Evolutionary conservation across 495 filamentous ascomycete species (phyloP), one percentile per base, ranked within the genome.

Genomic region (Aspergillus sclerotiicarbonarius): DNA sequence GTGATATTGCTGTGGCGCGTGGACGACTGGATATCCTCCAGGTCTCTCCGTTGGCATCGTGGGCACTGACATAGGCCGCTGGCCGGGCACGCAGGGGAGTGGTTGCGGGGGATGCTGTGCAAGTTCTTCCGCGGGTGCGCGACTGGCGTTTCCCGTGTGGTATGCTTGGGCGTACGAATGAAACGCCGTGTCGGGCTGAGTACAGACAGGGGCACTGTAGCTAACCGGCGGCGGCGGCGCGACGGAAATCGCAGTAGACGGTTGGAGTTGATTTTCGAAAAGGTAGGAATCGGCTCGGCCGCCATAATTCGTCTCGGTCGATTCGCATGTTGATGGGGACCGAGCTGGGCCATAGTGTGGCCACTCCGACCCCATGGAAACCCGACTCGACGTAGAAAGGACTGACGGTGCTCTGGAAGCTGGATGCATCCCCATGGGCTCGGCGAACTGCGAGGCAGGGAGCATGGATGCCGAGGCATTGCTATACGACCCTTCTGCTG

Each of bases 321-420:
- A 62, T 32, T 66, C 62, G 35, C 62, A 59, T 16, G 43, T 53
- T 6, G 66, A 63, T 3, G 66, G 53, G 20, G 62, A 60, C 30
- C 60, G 58, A 6, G 66, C 58, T 21, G 66, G 62, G 45, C 54
- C 49, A 30, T 64, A 66, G 18, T 53, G 32, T 25, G 54, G 63
- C 66, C 66, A 68, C 30, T 62, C 62, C 39, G 56, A 60, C 19
- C 57, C 35, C 12, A 59, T 54, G 5, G 66, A 65, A 19, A 60
- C 54, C 46, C 60, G 57, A 48, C 62, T 63, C 3, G 63, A 56
- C 10, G 58, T 54, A 6, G 62, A 65, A 32, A 63, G 53, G 30
- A 39, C 63, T 4, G 66, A 63, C 8, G 63, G 60, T 12, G 66
- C 55, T 47, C 63, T 58, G 0, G 66, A 63, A n/a, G 58, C 46